phyloP scores from a whole-genome alignment of 2,329 filamentous ascomycete species.

The Lojkania enalia region DNA sequence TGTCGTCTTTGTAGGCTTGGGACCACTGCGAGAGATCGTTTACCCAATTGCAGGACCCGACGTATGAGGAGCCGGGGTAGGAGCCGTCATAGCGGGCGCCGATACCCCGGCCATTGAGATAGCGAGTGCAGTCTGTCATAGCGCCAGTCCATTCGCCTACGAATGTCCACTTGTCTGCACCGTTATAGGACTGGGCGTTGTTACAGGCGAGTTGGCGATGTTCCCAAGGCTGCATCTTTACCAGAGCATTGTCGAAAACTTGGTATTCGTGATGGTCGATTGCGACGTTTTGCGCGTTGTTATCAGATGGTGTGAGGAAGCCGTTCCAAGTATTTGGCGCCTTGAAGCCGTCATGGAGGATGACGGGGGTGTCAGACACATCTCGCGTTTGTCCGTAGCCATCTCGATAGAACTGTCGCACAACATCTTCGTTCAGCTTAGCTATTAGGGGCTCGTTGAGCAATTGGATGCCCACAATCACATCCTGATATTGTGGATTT shows the following conservation, averaged over 20 bases:
- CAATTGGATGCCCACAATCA: conserved; percentile 61
- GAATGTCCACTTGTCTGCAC: conserved; percentile 67
- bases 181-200: conserved; percentile 53
- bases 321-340: conserved; percentile 62
- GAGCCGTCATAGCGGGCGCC: conserved; percentile 65
- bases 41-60: conserved; percentile 60
- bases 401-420: conserved; percentile 60
- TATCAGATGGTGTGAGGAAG: conserved; percentile 57
- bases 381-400: conserved; percentile 54
- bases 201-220: conserved; percentile 62
- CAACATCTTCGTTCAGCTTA: conserved; percentile 48
- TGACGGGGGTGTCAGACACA: conserved; percentile 54
- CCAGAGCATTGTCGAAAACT: conserved; percentile 58
- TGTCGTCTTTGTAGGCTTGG: conserved; percentile 50
- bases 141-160: conserved; percentile 71
- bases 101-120: conserved; percentile 59
- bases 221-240: conserved; percentile 54
- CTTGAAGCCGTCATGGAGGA: conserved; percentile 63
- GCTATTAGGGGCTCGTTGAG: conserved; percentile 61
- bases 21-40: conserved; percentile 55
- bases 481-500: conserved; percentile 56
- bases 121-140: conserved; percentile 63
- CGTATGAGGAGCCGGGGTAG: conserved; percentile 50
- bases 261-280: conserved; percentile 73
- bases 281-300: conserved; percentile 58